A percentile compares a stretch with the other conserved stretches of the same genome.
Conservation (phyloP, 768 basidiomycete species). For the Tephrocybe rancida region DNA sequence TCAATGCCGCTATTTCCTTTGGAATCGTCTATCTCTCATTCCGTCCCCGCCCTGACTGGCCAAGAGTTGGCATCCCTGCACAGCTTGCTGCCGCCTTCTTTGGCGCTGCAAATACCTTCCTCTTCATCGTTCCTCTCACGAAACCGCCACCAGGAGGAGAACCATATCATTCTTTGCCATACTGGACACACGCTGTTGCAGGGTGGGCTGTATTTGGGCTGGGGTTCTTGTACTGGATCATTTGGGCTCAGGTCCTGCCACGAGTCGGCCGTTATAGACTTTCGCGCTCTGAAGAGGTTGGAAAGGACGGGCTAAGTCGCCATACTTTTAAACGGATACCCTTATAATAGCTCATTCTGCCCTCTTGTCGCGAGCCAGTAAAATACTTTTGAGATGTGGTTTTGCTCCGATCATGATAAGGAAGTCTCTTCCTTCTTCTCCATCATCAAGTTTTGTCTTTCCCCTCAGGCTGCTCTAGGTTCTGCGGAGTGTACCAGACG, state of each 20-base stretch:
- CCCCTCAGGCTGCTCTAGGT: too few relatives aligned
- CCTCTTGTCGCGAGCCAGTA: too few relatives aligned
- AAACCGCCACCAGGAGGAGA: slow-evolving; percentile 49
- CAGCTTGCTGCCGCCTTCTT: slow-evolving; percentile 43
- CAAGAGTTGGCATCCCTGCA: slow-evolving; percentile 16
- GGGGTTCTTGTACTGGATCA: slow-evolving; percentile 38
- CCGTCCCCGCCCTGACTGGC: slow-evolving; percentile 27
- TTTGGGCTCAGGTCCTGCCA: slow-evolving; percentile 34
- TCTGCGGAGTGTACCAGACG: too few relatives aligned
- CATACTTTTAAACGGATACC: slow-evolving; percentile 18
- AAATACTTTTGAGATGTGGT: too few relatives aligned
- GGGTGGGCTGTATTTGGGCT: slow-evolving; percentile 41
- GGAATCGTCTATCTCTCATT: slow-evolving; percentile 46
- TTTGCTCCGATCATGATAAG: too few relatives aligned
- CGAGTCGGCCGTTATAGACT: slow-evolving; percentile 31
- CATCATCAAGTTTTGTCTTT: too few relatives aligned
- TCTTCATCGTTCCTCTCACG: slow-evolving; percentile 54
- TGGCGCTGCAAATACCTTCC: slow-evolving; percentile 61
- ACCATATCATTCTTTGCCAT: slow-evolving; percentile 55
- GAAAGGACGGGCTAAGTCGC: slow-evolving; percentile 33
- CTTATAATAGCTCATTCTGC: background rate
- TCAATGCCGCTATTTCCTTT: slow-evolving; percentile 53
- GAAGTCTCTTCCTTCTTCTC: too few relatives aligned
- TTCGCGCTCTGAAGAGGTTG: slow-evolving; percentile 28
- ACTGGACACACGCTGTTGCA: slow-evolving; percentile 50